Evolutionary conservation across 495 filamentous ascomycete species (phyloP).

Genomic region (Bacidia rubella): DNA sequence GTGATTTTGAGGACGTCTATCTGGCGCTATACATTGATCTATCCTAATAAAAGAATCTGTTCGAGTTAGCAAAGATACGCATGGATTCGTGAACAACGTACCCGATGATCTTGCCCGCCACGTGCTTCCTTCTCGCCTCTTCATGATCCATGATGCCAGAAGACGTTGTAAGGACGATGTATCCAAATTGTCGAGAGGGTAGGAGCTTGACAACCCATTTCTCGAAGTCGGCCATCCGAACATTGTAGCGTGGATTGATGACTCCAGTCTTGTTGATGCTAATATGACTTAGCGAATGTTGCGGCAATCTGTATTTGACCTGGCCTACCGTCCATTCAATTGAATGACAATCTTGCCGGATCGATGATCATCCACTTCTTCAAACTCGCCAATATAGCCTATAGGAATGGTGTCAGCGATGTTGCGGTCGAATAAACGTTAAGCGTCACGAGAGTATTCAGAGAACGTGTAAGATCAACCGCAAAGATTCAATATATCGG

Average conservation of each 20-base stretch:
- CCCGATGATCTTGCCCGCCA: constrained; percentile 69
- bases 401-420: constrained; percentile 26
- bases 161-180: constrained; percentile 95
- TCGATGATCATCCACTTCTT: constrained; percentile 98
- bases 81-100: neutral
- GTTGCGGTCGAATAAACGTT: constrained; percentile 89
- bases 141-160: constrained; percentile 99
- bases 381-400: constrained; percentile 99
- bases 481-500: constrained; percentile 70
- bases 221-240: constrained; percentile 91
- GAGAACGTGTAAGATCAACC: constrained; percentile 94
- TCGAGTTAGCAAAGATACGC: neutral
- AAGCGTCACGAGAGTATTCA: constrained; percentile 53
- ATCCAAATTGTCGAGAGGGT: constrained; percentile 98
- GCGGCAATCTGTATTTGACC: neutral
- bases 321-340: constrained; percentile 68
- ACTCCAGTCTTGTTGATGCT: constrained; percentile 98
- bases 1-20: no score
- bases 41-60: neutral
- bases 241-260: constrained; percentile 97
- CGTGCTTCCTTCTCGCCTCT: constrained; percentile 96
- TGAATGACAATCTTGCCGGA: constrained; percentile 97
- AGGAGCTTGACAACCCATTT: constrained; percentile 98
- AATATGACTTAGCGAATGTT: neutral
- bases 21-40: neutral